These are phyloP conservation scores for Chromosphaera perkinsii DNA, from an alignment of 208 protist genomes.

Conservation along the genomic window DNA sequence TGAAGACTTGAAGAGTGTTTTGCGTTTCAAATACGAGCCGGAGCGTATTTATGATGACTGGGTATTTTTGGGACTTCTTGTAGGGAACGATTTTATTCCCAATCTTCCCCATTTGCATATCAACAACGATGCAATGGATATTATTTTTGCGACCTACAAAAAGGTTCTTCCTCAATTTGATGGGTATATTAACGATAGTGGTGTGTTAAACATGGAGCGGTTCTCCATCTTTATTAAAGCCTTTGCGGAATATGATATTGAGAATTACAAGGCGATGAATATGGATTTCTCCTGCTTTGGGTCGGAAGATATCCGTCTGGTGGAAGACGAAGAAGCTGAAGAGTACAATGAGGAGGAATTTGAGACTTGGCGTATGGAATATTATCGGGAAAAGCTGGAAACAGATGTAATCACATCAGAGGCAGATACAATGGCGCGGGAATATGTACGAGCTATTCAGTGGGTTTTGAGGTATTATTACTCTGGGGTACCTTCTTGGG, in stretches of 20 bases:
- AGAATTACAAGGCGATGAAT: too few species aligned
- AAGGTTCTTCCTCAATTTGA: constrained; percentile 38
- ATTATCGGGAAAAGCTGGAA: too few species aligned
- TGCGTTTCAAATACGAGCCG: constrained; percentile 57
- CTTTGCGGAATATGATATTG: too few species aligned
- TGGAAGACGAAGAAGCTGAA: too few species aligned
- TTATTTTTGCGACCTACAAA: constrained; percentile 70
- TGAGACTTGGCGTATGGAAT: too few species aligned
- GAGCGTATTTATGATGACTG: constrained; percentile 92
- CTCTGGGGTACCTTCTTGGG: constrained; percentile 47
- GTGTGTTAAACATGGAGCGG: neutral
- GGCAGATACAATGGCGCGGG: too few species aligned
- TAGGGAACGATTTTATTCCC: constrained; percentile 98
- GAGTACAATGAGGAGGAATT: too few species aligned
- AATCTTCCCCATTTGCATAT: constrained; percentile 93
- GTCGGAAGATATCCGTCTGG: too few species aligned
- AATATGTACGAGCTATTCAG: constrained; percentile 87
- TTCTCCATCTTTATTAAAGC: neutral
- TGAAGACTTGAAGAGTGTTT: too few species aligned
- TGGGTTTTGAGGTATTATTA: constrained; percentile 99
- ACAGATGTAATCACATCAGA: too few species aligned
- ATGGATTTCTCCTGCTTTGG: too few species aligned
- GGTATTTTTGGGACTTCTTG: constrained; percentile 93
- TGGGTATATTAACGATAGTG: neutral
- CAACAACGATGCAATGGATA: constrained; percentile 86